Base-by-base conservation (phyloP, 176 grass and related monocot species). In the Eleusine coracana region DNA sequence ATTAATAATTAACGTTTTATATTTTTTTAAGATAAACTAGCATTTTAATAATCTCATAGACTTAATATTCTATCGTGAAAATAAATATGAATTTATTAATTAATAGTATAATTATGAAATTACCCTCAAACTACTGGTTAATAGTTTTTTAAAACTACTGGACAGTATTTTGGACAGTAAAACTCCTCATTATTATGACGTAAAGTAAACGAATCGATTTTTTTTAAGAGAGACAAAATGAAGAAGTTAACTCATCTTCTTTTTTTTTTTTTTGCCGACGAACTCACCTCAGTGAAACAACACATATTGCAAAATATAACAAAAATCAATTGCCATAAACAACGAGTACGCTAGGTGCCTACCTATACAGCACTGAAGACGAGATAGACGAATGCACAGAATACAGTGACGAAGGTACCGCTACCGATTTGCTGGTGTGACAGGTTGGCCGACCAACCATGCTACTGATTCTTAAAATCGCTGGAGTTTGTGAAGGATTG, bases 391-490 rank as follows among this genome's bases (percentile, higher is more conserved):
- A 62, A 31, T 18, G 17, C 20, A 70, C 39, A 25, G 4, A 15
- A 45, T 3, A 62, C 54, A 78, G 2, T 27, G 34, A 64, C 40
- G 63, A 59, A 59, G 8, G 56, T 7, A 36, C 31, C 13, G 60
- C 21, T 18, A 37, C 29, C 3, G 64, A 37, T 52, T 73, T 73
- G 71, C 46, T 29, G 48, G 71, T 66, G 14, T 5, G 65, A 28
- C 70, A 75, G 70, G 71, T 49, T 81, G 39, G 55, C 42, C 12
- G 51, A 86, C 77, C 77, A 80, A 80, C 68, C 58, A 7, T 31
- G 50, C 49, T 7, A 4, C 13, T 37, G 56, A 62, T 44, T 61
- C 54, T 65, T 10, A 51, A 64, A 48, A 61, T 6, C 51, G 36
- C 50, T 7, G 44, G 41, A 74, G 45, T 41, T 77, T 40, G 71